Evolutionary conservation across 768 basidiomycete genomes (phyloP), one percentile per base, ranked within the genome.

Genomic region (Hericium rajendrae): DNA sequence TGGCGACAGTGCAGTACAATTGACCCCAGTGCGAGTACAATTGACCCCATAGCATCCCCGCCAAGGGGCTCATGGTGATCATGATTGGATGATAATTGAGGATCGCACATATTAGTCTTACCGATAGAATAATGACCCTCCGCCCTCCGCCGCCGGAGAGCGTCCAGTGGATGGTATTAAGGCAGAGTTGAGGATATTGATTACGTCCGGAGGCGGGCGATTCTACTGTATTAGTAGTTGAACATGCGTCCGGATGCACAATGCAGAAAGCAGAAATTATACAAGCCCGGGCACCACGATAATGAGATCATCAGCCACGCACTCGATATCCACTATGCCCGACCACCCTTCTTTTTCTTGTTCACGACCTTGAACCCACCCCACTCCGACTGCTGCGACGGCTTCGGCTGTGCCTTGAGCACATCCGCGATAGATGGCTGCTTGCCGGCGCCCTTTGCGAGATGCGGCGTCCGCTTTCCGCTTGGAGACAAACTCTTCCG

Each of bases 281-380:
- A 46, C 10, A 51, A 18, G 49, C 49, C 49, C 49, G 16, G n/a
- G 20, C 43, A 20, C 43, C 43, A 15, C 16, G n/a, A 2, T 20
- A 46, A 8, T 46, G 20, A 46, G 43, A 46, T 46, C 43, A 46
- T 46, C 20, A 46, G 43, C 43, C 20, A 20, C 43, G 49, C 28
- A 28, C 55, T n/a, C 43, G 43, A n/a, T 18, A 9, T 20, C n/a
- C 43, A 46, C n/a, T 46, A 86, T 49, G 82, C 67, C 64, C 81
- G 76, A 28, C 79, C 79, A 15, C 85, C 80, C 73, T 91, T 91
- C 82, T 92, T 97, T 76, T 94, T 97, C 78, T 94, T 94, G 64
- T 93, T 92, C 54, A 94, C 90, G 5, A 94, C 88, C 73, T 93
- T 94, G 77, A 92, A 93, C 6, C 84, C 85, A 24, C 84, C 83